Base-by-base conservation (phyloP, 352 stramenopile species). In the Phytophthora pluvialis region DNA sequence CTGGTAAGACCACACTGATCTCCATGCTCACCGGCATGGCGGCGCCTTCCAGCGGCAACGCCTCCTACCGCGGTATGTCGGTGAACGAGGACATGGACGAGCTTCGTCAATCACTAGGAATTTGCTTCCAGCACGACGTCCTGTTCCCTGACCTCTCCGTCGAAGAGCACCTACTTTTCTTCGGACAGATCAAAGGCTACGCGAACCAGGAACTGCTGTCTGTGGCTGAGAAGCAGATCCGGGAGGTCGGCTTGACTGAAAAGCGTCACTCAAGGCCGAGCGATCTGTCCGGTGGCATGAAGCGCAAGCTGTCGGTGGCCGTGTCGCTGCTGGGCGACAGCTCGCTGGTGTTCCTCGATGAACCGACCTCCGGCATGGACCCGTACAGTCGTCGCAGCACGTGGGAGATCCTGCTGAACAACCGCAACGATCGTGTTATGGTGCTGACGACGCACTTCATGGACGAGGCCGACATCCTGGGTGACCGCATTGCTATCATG, bases 351-450 rank as follows among this genome's bases (percentile, higher is more conserved):
- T 89, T 95, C 32, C 71, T 97, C 38, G 88, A 97, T 48, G 90
- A 98, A 55, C 94, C 94, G 5, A 98, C 93, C 9, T 88, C 65
- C 49, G 95, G 95, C 6, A 98, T 99, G 92, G 97, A 99, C 69
- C 94, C 95, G 16, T 98, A 97, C 72, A 92, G 76, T 50, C 80
- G 96, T 48, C 79, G 95, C 36, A 98, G 98, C 47, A 82, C 98
- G 70, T 97, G 90, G 90, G 70, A 94, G 32, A 73, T 96, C 12
- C 21, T 56, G 48, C 4, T 56, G 25, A 56, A 56, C 33, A 56
- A 56, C 45, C 45, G 45, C 13, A 51, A 51, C 8, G 28, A 51
- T 28, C 45, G 45, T 26, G 45, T 51, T 15, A 56, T 56, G 48
- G 48, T 97, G 21, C 58, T 97, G 10, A 98, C 89, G 5, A 98